Conservation (phyloP, 2,329 filamentous ascomycete genomes). For the Ophiostoma piceae region DNA sequence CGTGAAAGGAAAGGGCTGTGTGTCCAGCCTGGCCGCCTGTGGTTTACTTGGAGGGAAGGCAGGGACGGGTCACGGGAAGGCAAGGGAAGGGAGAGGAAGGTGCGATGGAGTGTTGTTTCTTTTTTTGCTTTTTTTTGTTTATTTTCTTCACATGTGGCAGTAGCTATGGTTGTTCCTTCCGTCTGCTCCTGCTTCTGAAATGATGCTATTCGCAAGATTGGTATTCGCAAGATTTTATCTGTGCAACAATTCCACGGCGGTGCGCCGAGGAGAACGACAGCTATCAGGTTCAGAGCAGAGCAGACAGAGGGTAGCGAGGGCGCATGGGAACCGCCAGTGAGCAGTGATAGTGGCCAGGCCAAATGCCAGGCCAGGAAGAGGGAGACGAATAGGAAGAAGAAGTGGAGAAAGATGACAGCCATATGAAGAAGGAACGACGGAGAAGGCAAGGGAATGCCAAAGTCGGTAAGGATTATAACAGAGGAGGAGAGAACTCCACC, state of each 20-base stretch:
- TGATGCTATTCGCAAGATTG: too few relatives aligned
- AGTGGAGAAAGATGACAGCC: not conserved
- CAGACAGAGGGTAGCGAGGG: not conserved
- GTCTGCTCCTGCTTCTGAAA: not conserved
- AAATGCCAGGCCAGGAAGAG: too few relatives aligned
- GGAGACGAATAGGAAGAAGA: too few relatives aligned
- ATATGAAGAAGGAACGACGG: slow-evolving; percentile 1
- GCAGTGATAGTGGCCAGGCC: slow-evolving; percentile 29
- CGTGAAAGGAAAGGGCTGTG: not conserved
- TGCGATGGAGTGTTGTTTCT: not conserved
- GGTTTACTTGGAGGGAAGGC: not conserved
- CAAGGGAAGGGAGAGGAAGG: slow-evolving; percentile 1
- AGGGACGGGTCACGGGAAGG: not conserved
- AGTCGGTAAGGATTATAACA: not conserved
- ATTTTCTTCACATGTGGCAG: too few relatives aligned
- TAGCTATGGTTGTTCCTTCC: not conserved
- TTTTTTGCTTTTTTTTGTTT: too few relatives aligned
- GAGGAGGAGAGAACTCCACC: not conserved
- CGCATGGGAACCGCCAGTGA: not conserved
- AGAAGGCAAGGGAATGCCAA: slow-evolving; percentile 12
- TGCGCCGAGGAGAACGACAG: too few relatives aligned
- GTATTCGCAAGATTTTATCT: too few relatives aligned
- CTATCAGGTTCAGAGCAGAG: not conserved
- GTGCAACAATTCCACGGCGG: too few relatives aligned
- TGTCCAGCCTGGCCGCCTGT: too few relatives aligned